phyloP scores from a whole-genome alignment of 1,139 yeast genomes.

The Eremothecium sinecaudum region DNA sequence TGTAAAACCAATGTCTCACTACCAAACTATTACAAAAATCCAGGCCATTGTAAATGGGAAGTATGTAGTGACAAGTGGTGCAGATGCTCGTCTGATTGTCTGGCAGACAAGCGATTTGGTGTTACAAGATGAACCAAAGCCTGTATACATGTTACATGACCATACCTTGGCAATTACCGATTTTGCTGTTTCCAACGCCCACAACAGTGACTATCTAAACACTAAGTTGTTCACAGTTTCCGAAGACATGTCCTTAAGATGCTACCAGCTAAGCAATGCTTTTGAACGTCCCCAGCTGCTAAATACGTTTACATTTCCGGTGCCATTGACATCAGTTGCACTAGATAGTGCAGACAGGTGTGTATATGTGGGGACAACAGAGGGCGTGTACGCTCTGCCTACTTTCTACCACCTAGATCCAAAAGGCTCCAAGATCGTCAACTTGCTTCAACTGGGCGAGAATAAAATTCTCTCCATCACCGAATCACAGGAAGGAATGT shows the following conservation, averaged over 20 bases:
- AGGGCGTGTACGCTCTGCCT: constrained; percentile 38
- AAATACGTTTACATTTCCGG: constrained; percentile 62
- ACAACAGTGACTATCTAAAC: constrained; percentile 29
- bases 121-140: constrained; percentile 33
- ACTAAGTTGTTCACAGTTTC: constrained; percentile 64
- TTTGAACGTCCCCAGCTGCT: constrained; percentile 34
- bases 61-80: constrained; percentile 64
- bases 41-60: constrained; percentile 57
- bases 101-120: constrained; percentile 63
- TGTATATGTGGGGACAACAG: constrained; percentile 56
- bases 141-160: constrained; percentile 49
- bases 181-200: constrained; percentile 31
- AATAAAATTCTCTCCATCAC: constrained; percentile 21
- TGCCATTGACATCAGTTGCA: constrained; percentile 48
- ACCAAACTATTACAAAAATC: constrained; percentile 59
- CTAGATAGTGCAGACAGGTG: constrained; percentile 80
- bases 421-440: constrained; percentile 14
- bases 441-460: constrained; percentile 21
- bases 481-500: constrained; percentile 10
- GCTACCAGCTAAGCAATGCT: constrained; percentile 40
- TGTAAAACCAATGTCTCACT: constrained; percentile 69
- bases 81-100: constrained; percentile 68
- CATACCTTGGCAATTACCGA: constrained; percentile 73
- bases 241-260: constrained; percentile 63
- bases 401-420: constrained; percentile 20